A percentile compares a stretch with the other conserved stretches of the same genome.
Evolutionary conservation across 2,329 filamentous ascomycete species (phyloP).

Genomic region (Lithohypha guttulata): DNA sequence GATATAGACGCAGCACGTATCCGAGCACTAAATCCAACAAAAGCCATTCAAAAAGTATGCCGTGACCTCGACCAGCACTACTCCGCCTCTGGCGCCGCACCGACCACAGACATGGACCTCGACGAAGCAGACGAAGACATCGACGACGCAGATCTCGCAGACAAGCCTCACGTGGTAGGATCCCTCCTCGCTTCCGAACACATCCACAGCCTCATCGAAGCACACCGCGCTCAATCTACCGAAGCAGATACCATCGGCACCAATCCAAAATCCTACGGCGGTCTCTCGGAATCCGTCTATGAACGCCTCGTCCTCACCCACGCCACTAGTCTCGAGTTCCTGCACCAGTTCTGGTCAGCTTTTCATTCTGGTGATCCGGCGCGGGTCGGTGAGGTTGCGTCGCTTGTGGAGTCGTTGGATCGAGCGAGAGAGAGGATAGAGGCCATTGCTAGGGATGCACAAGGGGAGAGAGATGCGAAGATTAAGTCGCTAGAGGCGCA

Average conservation of each 20-base stretch:
- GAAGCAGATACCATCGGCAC: constrained; percentile 21
- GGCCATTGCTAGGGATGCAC: constrained; percentile 68
- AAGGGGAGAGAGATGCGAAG: constrained; percentile 57
- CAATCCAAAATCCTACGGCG: constrained; percentile 30
- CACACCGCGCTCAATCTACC: constrained; percentile 41
- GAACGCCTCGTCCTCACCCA: constrained; percentile 65
- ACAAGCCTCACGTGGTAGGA: constrained; percentile 45
- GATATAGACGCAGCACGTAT: constrained; percentile 28
- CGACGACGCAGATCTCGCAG: constrained; percentile 37
- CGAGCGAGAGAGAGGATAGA: constrained; percentile 69
- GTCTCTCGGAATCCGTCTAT: constrained; percentile 42
- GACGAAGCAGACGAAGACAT: constrained; percentile 17
- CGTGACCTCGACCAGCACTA: constrained; percentile 15
- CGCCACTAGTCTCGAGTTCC: constrained; percentile 85
- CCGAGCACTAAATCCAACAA: constrained; percentile 15
- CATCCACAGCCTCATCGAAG: constrained; percentile 48
- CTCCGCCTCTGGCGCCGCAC: constrained; percentile 15
- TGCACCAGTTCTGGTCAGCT: constrained; percentile 93
- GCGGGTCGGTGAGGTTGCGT: constrained; percentile 67
- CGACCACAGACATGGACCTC: constrained; percentile 15
- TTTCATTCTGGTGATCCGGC: constrained; percentile 82
- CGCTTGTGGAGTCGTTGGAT: constrained; percentile 69
- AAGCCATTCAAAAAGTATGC: constrained; percentile 17
- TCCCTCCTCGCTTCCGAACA: constrained; percentile 50
- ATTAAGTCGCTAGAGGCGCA: constrained; percentile 59